Evolutionary conservation across 2,329 filamentous ascomycete species (phyloP).

Genomic region (Paraconiothyrium sp.): DNA sequence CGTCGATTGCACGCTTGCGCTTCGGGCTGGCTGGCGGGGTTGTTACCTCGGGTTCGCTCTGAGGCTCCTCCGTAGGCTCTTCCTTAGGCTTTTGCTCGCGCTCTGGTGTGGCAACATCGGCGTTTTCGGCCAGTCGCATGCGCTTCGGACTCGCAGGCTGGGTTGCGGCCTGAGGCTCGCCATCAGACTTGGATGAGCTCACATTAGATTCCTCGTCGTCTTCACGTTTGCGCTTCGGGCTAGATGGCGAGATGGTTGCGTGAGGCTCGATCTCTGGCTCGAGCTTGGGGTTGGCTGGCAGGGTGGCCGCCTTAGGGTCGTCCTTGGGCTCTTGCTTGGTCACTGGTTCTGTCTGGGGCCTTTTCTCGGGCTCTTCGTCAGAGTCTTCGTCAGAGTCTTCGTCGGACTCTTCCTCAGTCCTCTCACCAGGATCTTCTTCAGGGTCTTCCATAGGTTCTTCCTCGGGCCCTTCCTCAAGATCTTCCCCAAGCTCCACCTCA

Average conservation of each 20-base stretch:
- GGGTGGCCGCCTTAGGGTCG: background rate
- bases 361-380: too few species aligned
- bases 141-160: background rate
- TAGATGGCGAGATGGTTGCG: background rate
- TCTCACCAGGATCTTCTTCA: background rate
- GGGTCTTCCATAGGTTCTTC: background rate
- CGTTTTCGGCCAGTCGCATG: too few species aligned
- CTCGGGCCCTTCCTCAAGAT: background rate
- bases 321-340: background rate
- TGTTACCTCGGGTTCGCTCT: background rate
- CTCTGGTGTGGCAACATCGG: background rate
- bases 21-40: conserved; percentile 1
- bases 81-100: background rate
- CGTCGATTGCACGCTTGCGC: background rate
- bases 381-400: too few species aligned
- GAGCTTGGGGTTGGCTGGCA: conserved; percentile 1
- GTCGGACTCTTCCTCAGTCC: background rate
- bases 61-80: background rate
- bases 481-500: background rate
- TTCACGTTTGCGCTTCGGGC: conserved; percentile 6
- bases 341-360: too few species aligned
- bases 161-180: background rate
- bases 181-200: background rate
- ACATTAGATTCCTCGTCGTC: too few species aligned
- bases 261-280: background rate